Conservation (phyloP, 2,329 filamentous ascomycete species). For the Ophiostoma perfectum region DNA sequence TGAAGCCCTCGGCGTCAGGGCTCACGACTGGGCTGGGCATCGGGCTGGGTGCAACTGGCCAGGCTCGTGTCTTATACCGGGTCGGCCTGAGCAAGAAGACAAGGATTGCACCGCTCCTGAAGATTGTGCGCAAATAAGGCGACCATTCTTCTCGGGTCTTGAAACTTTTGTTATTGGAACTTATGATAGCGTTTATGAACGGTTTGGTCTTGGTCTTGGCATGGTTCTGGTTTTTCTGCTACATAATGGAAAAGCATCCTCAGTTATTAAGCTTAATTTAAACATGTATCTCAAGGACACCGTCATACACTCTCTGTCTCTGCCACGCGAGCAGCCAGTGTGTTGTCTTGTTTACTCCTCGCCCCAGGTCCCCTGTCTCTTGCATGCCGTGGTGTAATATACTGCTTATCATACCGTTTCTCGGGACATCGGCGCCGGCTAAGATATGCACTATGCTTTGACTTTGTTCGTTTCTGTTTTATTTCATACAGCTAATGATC, state of each 20-base stretch:
- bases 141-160: not conserved
- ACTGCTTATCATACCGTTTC: not conserved
- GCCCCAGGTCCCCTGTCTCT: too few relatives aligned
- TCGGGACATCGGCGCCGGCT: not conserved
- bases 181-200: not conserved
- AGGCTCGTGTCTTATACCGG: conserved; percentile 41
- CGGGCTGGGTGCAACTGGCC: conserved; percentile 11
- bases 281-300: too few relatives aligned
- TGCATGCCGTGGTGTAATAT: not conserved
- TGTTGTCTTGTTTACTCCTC: too few relatives aligned
- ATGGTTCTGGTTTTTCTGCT: not conserved
- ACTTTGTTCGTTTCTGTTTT: too few relatives aligned
- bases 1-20: not conserved
- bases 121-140: conserved; percentile 41
- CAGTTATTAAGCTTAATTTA: too few relatives aligned
- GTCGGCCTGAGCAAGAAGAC: conserved; percentile 49
- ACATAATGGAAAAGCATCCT: too few relatives aligned
- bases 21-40: not conserved
- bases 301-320: too few relatives aligned
- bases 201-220: not conserved
- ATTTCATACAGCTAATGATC: too few relatives aligned
- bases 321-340: too few relatives aligned
- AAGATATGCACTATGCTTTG: not conserved
- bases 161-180: not conserved
- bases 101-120: conserved; percentile 48